Base-by-base conservation (phyloP, 1,284 basidiomycete genomes). In the Rhizoctonia solani region DNA sequence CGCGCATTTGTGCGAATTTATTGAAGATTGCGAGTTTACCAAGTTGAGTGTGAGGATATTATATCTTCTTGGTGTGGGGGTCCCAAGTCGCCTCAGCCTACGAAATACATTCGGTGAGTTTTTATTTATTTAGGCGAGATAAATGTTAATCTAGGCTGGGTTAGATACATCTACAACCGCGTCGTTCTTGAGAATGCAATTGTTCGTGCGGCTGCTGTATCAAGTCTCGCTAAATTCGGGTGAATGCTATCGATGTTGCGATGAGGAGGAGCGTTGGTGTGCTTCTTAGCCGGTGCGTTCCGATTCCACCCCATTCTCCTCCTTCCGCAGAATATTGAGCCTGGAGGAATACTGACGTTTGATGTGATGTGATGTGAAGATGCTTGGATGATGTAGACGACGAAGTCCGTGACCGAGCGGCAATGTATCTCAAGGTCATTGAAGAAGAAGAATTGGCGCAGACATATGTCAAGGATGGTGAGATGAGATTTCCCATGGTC, bases 21-120 rank as follows among this genome's bases (percentile, higher is more conserved):
- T 99, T 77, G 97, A 99, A 79, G 97, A 99, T 77, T 99, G 97
- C 84, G 97, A 99, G 78, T 99, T 99, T 77, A 98, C 96, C 46
- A 99, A 99, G 79, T 87, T 99, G 54, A 98, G 94, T 29, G 97
- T 99, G 69, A 89, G 97, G 55, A 94, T 99, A 73, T 83, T 99
- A 39, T 92, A 99, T 76, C 80, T 99, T 41, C 87, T 99, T 52
- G 97, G 97, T 54, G 85, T 95, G 97, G 99, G 78, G 97, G 97
- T 9, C 97, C 97, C 54, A 93, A 94, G 77, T 91, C 95, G 56
- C 87, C 90, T 21, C 92, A 98, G 77, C 97, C 97, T 9, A 90
- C 95, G 63, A 99, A 98, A 80, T 99, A 96, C 78, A 99, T 99
- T 75, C 47, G 59, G 59, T 65, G 21, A 3, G 59, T 65, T 52